Evolutionary conservation across 2,329 filamentous ascomycete genomes (phyloP).

Genomic region (Aspergillaceae sp.): DNA sequence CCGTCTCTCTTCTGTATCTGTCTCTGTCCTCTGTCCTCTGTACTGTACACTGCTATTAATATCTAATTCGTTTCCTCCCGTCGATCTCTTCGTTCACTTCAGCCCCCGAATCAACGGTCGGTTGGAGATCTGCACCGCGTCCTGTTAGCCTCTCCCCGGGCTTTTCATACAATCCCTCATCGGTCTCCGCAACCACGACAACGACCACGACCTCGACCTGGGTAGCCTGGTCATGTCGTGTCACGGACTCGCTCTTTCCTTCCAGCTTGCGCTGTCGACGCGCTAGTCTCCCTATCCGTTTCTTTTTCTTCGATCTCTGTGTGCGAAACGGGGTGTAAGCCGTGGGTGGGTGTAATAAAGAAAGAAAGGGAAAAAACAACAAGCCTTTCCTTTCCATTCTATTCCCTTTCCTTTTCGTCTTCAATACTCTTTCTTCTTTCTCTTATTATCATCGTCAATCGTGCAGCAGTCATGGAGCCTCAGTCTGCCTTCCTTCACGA

Average conservation of each 20-base stretch:
- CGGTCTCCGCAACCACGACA: too few relatives aligned
- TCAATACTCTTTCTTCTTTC: not conserved
- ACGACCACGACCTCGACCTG: too few relatives aligned
- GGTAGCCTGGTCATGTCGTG: slow-evolving; percentile 21
- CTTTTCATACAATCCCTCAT: too few relatives aligned
- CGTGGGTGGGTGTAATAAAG: not conserved
- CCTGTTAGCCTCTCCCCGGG: not conserved
- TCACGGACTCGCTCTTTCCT: slow-evolving; percentile 18
- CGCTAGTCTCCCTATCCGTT: slow-evolving; percentile 1
- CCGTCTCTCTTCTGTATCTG: not conserved
- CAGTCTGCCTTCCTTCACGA: not conserved
- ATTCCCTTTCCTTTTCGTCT: not conserved
- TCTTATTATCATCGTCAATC: not conserved
- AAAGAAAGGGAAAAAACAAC: not conserved
- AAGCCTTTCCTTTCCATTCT: too few relatives aligned
- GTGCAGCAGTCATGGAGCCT: too few relatives aligned
- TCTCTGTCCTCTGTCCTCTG: too few relatives aligned
- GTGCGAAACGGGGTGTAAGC: not conserved
- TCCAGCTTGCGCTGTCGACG: slow-evolving; percentile 17
- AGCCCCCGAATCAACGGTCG: not conserved
- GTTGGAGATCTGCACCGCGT: not conserved
- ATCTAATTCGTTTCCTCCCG: not conserved
- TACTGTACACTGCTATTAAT: too few relatives aligned
- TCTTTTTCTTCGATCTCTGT: not conserved
- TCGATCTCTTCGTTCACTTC: not conserved